A percentile compares a stretch with the other conserved stretches of the same genome.
These are phyloP conservation scores for Closterium sp. DNA, from an alignment of 139 green algal genomes.

Conservation along the genomic window DNA sequence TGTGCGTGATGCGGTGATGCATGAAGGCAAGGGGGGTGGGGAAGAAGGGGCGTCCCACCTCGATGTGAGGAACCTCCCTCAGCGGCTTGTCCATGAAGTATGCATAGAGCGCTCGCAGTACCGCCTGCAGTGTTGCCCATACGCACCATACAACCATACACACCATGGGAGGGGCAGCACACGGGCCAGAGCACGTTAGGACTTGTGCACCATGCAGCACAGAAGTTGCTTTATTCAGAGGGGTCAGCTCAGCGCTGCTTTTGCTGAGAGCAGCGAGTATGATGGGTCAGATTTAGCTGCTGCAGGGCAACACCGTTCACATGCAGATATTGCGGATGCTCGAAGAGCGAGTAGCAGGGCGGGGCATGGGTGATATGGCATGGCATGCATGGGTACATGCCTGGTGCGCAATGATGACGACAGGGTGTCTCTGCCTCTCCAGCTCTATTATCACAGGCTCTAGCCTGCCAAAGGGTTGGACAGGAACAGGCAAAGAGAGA, in stretches of 20 bases:
- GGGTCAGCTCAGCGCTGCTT: background rate
- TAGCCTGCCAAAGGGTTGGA: background rate
- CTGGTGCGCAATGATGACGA: conserved; percentile 59
- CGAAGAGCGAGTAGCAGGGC: too few relatives aligned
- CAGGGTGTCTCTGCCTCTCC: conserved; percentile 35
- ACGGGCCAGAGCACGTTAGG: background rate
- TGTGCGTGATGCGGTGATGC: too few relatives aligned
- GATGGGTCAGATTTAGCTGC: background rate
- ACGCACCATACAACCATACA: too few relatives aligned
- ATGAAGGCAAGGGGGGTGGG: background rate
- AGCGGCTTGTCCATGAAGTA: conserved; percentile 58
- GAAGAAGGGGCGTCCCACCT: conserved; percentile 17
- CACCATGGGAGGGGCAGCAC: background rate
- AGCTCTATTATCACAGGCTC: conserved; percentile 57
- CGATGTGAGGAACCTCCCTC: conserved; percentile 45
- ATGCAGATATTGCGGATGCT: too few relatives aligned
- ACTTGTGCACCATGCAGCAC: background rate
- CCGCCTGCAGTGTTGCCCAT: conserved; percentile 17
- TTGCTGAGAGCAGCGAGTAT: background rate
- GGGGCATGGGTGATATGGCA: too few relatives aligned
- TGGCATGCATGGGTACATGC: background rate
- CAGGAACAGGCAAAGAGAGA: too few relatives aligned
- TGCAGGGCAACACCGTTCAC: too few relatives aligned
- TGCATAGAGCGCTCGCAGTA: conserved; percentile 56
- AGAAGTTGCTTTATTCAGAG: background rate